phyloP scores from a whole-genome alignment of 441 rosid genomes.

The Croton laevigatus region DNA sequence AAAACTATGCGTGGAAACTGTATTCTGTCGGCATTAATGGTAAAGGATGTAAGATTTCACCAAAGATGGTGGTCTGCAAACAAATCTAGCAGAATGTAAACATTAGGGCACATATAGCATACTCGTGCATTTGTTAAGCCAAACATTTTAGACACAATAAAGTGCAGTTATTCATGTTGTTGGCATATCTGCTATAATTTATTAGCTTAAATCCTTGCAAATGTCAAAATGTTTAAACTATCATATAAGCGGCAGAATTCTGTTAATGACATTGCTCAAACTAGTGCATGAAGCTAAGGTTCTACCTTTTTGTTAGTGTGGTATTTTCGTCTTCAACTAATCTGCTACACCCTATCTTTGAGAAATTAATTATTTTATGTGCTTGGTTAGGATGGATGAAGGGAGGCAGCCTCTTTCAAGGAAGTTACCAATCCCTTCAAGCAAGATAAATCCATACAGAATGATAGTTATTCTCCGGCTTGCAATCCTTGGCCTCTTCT shows the following conservation, averaged over 20 bases:
- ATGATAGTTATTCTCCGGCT: slow-evolving; percentile 75
- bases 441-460: slow-evolving; percentile 90
- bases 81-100: background rate
- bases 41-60: background rate
- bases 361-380: slow-evolving; percentile 5
- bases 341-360: background rate
- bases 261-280: background rate
- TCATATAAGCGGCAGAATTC: background rate
- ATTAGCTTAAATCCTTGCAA: background rate
- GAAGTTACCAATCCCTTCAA: slow-evolving; percentile 80
- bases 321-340: background rate
- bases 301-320: background rate
- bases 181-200: background rate
- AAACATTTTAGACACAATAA: background rate
- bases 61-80: background rate
- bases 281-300: background rate
- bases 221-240: background rate
- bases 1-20: background rate
- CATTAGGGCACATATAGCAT: background rate
- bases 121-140: background rate
- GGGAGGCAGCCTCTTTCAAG: slow-evolving; percentile 97
- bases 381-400: slow-evolving; percentile 82
- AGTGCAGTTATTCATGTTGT: background rate
- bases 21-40: background rate
- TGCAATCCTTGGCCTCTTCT: slow-evolving; percentile 76